Conservation (phyloP, 1,284 basidiomycete genomes). For the Malassezia brasiliensis region DNA sequence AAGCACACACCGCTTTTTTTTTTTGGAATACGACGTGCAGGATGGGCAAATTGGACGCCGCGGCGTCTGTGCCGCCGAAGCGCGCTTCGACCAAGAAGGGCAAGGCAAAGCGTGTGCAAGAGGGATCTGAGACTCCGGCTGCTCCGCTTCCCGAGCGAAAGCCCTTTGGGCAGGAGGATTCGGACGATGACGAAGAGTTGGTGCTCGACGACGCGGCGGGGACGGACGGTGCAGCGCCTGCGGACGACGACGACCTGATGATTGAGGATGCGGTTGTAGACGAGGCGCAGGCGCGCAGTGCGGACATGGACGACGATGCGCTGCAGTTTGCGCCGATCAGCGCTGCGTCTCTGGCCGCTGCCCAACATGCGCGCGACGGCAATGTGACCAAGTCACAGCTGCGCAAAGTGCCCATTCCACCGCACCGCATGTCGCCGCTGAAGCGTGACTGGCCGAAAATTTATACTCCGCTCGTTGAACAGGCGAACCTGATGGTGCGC, state of each 20-base stretch:
- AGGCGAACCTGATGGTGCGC: constrained; percentile 82
- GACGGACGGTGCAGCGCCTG: not conserved
- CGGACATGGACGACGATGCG: not conserved
- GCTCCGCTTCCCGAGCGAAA: constrained; percentile 2
- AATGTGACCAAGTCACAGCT: constrained; percentile 20
- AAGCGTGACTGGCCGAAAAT: constrained; percentile 97
- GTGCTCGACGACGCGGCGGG: not conserved
- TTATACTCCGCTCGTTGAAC: constrained; percentile 90
- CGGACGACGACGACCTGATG: constrained; percentile 17
- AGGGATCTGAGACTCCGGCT: not conserved
- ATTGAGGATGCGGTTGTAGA: constrained; percentile 5
- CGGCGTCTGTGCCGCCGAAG: not conserved
- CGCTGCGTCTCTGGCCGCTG: constrained; percentile 6
- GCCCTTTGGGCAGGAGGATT: constrained; percentile 16
- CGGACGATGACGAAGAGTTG: constrained; percentile 10
- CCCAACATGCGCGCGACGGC: constrained; percentile 2
- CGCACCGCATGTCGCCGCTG: constrained; percentile 90
- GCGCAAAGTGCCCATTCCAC: constrained; percentile 68
- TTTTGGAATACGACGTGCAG: not conserved
- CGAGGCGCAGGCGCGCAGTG: not conserved
- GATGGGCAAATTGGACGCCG: not conserved
- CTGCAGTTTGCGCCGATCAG: constrained; percentile 15
- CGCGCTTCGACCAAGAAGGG: not conserved
- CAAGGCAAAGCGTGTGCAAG: not conserved
- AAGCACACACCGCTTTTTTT: not conserved